Evolutionary conservation across 1,284 basidiomycete species (phyloP), one percentile per base, ranked within the genome.

Genomic region (Pseudozyma tsukubaensis): DNA sequence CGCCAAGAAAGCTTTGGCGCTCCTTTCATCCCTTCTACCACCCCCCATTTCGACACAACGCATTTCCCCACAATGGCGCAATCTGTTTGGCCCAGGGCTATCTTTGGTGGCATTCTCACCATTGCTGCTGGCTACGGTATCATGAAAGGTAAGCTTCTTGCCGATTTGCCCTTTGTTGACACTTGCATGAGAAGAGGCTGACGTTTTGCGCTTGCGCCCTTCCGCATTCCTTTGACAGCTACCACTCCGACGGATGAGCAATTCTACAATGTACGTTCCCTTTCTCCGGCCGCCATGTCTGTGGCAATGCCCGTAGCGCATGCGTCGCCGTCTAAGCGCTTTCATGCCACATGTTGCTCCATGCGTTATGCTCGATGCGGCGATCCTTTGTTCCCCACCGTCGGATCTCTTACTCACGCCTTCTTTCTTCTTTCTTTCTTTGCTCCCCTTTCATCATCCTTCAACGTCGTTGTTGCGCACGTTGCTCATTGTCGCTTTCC

Each of bases 231-330:
- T 56, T 48, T 53, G 37, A 9, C 56, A 81, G 79, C 54, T 24
- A 79, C 79, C 6, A 81, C 78, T 47, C 79, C 78, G 49, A 76
- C 76, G 48, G 79, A 81, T 45, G 50, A 81, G 47, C 66, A 81
- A n/a, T 81, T 81, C 59, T 81, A 81, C 64, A 67, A 81, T 49
- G 75, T 77, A 57, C 57, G 75, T 71, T 29, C 48, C 35, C 35
- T 8, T 18, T 48, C 35, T 5, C n/a, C 16, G 8, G 11, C 32
- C 16, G n/a, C 24, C 35, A 39, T 44, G 10, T 14, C 11, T 9
- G 21, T n/a, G 24, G 18, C 29, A 16, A 34, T 11, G 7, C 4
- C 19, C 6, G 9, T 10, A 16, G 29, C 29, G 35, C 11, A 37
- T 37, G 14, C 24, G 18, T 50, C 14, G 44, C 6, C 24, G 24